Evolutionary conservation across 352 stramenopile genomes (phyloP), one percentile per base, ranked within the genome.

Genomic region (Elongisporangium prolatum): DNA sequence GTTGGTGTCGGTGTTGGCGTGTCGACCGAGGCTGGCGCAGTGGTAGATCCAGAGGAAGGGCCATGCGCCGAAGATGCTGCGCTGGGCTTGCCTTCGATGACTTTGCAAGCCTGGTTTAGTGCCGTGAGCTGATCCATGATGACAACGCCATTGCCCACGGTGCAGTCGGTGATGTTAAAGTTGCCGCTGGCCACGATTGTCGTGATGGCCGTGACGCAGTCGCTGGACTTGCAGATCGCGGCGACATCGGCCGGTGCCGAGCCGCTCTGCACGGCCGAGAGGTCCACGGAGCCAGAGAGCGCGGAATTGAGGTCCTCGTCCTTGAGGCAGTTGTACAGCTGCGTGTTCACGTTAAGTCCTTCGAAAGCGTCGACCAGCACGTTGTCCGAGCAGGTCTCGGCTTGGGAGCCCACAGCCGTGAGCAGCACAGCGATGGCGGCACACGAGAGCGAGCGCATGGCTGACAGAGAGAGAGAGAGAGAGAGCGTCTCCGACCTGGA

Each of bases 151-250:
- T 76, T 61, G n/a, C 72, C 71, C 49, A 84, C 71, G 17, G 77
- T 81, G 67, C 74, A 84, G 72, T 84, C 71, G 47, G 69, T 80
- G 28, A 79, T 54, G 48, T 75, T 72, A 40, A 84, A 84, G 63
- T 72, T 79, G 50, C 63, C 66, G 60, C 72, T 84, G 38, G 34
- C 60, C 21, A 80, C 73, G 38, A 84, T 69, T 21, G 64, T 63
- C 44, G 75, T 65, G 22, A 84, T 59, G 40, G 81, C 70, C 21
- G 71, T 81, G 21, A 72, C 61, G 54, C 75, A 84, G 38, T 62
- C 62, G 50, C 67, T 63, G 38, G 72, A 71, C 20, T 71, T 54
- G 61, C 75, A 84, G 13, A 84, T 71, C 37, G 68, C 51, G 20
- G 66, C 61, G 63, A 84, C 65, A 60, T 77, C 60, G 0, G 71